Base-by-base conservation (phyloP, 495 filamentous ascomycete species). In the Penicillium coffeae region DNA sequence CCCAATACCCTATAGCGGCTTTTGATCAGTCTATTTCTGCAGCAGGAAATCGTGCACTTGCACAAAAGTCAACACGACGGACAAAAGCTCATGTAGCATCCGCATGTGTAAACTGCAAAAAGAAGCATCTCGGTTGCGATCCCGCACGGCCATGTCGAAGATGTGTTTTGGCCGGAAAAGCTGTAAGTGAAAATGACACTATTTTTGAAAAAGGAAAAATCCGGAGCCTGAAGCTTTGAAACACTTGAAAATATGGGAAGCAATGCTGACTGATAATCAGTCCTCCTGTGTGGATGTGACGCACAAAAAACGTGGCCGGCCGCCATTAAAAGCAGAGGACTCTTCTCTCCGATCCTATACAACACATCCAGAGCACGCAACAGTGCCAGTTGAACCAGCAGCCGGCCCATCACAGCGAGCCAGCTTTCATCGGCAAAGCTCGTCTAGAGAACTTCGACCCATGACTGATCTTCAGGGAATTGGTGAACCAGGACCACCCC, bases 101-200 rank as follows among this genome's bases (percentile, higher is more conserved):
- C 27, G 93, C 93, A 14, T 98, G 93, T 64, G 87, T 96, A 47
- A 94, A 96, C 60, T 98, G 93, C 74, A 96, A 96, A 65, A 90
- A 85, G 68, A 95, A 94, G 49, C 93, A 98, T 78, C 73, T 98
- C 50, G 84, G 83, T 27, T 89, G 85, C 62, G 85, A 88, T 59
- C 76, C 82, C 41, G 81, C 77, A 42, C 69, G 82, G 27, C 82
- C 82, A 30, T 86, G 82, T 63, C 70, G 74, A 54, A 66, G 82
- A 62, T 86, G 82, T 66, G 74, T 84, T 16, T 65, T 78, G 35
- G 74, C 81, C 42, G 80, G 80, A 8, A 86, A 86, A 63, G 78
- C 83, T 69, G 85, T 85, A 71, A 72, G 78, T 68, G 21, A 42
- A 2, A 27, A 37, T n/a, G n/a, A n/a, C n/a, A n/a, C n/a, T n/a